Base-by-base conservation (phyloP, 352 stramenopile genomes). In the Phytophthora citricola region DNA sequence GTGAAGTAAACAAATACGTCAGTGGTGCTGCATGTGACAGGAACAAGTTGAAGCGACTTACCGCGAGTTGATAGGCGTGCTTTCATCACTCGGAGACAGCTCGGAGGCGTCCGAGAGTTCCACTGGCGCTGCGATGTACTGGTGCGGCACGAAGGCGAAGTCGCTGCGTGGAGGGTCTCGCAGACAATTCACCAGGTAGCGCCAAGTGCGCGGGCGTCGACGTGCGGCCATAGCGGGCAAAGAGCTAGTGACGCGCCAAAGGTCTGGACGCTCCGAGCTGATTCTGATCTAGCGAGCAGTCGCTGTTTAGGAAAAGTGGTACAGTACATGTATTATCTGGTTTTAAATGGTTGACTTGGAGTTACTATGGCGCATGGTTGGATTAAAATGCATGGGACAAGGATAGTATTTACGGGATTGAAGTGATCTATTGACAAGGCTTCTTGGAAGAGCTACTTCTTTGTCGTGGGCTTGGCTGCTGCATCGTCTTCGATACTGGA, bases 81-180 rank as follows among this genome's bases (percentile, higher is more conserved):
- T 91, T 51, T 93, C 83, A 27, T 93, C 78, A 39, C 72, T 79
- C 1, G 73, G 69, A 17, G 80, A 84, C 15, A 71, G 64, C 47
- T 71, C 47, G 0, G 71, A 71, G 34, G 39, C 57, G 22, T 76
- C 58, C 54, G 74, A 71, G 40, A 81, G 47, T 58, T 81, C 69
- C 24, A 63, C 24, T n/a, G 80, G 77, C 8, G 77, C 78, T 45
- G 78, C 74, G 17, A 92, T 78, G 68, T 94, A 92, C 53, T 91
- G 82, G 61, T 94, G 86, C 50, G 86, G 83, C 54, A 94, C 83
- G 54, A 94, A 94, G 9, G 84, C 85, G 63, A 92, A 94, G 58
- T 92, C 86, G 59, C 82, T 92, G 41, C 86, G 83, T 46, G 79
- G 63, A 8, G 86, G 86, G 29, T 92, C 82, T 1, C 78, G 73